Evolutionary conservation across 1,284 basidiomycete genomes (phyloP).

Genomic region (Gomphus bonarii): DNA sequence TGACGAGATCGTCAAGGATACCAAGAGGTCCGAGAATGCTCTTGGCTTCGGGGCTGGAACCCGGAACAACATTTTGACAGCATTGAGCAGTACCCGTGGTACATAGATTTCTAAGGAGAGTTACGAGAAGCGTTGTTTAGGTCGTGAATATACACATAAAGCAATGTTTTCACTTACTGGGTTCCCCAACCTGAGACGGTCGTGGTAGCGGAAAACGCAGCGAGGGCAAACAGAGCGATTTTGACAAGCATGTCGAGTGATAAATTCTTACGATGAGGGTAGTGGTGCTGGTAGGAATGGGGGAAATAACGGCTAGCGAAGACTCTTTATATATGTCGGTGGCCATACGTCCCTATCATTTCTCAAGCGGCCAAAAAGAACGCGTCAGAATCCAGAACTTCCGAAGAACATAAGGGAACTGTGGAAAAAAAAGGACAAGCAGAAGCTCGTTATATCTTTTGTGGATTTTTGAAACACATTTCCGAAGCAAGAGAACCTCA

Average conservation of each 20-base stretch:
- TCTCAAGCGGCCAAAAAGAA: no score
- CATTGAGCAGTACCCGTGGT: conserved; percentile 22
- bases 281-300: neutral
- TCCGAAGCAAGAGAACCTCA: neutral
- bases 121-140: neutral
- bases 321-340: neutral
- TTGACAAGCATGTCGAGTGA: neutral
- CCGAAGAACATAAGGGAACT: no score
- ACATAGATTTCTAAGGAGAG: conserved; percentile 14
- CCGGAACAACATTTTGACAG: conserved; percentile 20
- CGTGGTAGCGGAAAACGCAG: neutral
- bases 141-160: neutral
- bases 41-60: conserved; percentile 7
- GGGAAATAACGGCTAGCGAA: neutral
- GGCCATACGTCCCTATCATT: neutral
- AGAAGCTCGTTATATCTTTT: no score
- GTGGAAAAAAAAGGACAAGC: no score
- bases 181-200: neutral
- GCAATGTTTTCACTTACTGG: neutral
- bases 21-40: conserved; percentile 19
- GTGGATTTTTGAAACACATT: no score
- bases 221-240: neutral
- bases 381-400: no score
- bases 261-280: no score
- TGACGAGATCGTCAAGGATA: conserved; percentile 7